Conservation (phyloP, 1,284 basidiomycete genomes). For the Ustilago vetiveriae region DNA sequence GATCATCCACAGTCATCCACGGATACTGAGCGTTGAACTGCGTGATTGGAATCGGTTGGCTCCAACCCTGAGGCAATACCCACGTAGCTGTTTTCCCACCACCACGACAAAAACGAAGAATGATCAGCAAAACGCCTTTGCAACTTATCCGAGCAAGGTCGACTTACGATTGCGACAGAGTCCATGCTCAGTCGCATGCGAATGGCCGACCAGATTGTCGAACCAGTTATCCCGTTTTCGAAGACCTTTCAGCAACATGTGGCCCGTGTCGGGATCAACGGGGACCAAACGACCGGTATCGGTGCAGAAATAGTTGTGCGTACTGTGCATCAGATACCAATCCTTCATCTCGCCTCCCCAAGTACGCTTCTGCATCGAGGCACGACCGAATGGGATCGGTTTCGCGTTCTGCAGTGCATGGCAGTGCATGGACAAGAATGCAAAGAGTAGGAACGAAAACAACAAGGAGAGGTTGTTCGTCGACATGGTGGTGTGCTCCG, state of each 20-base stretch:
- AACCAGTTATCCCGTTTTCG: constrained; percentile 18
- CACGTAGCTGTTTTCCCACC: constrained; percentile 28
- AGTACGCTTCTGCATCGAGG: constrained; percentile 20
- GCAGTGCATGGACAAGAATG: neutral
- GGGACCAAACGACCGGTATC: constrained; percentile 25
- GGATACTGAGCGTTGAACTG: constrained; percentile 44
- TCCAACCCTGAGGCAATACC: constrained; percentile 30
- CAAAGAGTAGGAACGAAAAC: neutral
- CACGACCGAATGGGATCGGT: constrained; percentile 1
- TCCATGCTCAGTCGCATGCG: constrained; percentile 22
- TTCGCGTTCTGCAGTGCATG: neutral
- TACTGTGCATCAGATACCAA: constrained; percentile 22
- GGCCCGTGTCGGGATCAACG: constrained; percentile 37
- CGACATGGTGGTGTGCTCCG: neutral
- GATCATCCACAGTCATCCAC: constrained; percentile 24
- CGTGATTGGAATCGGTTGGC: constrained; percentile 39
- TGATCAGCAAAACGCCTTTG: neutral
- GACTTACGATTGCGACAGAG: constrained; percentile 31
- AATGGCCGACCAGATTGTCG: constrained; percentile 13
- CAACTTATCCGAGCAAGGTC: too few relatives aligned
- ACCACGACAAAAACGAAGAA: neutral
- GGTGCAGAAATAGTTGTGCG: constrained; percentile 43
- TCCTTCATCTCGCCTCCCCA: constrained; percentile 35
- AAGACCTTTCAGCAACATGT: constrained; percentile 28
- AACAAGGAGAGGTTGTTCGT: neutral